Evolutionary conservation across 495 filamentous ascomycete species (phyloP).

Genomic region (Penicillium tannophilum): DNA sequence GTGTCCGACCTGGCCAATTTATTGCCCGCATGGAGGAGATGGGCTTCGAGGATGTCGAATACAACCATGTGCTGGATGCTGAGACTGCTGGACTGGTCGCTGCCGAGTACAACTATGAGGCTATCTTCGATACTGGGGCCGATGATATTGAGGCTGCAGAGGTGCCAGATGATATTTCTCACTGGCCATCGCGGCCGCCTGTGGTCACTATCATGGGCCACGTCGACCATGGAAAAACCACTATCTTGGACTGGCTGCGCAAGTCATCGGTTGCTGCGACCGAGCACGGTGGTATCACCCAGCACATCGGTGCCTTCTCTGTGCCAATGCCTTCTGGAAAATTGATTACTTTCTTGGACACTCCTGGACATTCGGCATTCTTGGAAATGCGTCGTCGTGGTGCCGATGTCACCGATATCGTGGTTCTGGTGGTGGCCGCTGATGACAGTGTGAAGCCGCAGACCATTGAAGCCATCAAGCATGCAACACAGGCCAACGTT

Average conservation of each 20-base stretch:
- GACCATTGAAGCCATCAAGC: slow-evolving; percentile 94
- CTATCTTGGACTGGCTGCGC: slow-evolving; percentile 89
- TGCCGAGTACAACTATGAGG: slow-evolving; percentile 90
- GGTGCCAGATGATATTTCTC: slow-evolving; percentile 66
- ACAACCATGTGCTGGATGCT: slow-evolving; percentile 81
- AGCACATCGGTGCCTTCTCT: slow-evolving; percentile 99
- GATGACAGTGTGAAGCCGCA: slow-evolving; percentile 98
- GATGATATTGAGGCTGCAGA: slow-evolving; percentile 76
- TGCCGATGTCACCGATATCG: slow-evolving; percentile 95
- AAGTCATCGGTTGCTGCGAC: slow-evolving; percentile 87
- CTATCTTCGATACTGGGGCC: slow-evolving; percentile 70
- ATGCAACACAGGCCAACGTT: slow-evolving; percentile 85
- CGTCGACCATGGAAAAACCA: slow-evolving; percentile 98
- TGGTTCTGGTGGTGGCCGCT: slow-evolving; percentile 93
- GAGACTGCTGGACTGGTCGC: slow-evolving; percentile 91
- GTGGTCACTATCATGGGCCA: slow-evolving; percentile 99
- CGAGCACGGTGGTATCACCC: slow-evolving; percentile 97
- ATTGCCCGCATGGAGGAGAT: slow-evolving; percentile 66
- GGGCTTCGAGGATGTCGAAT: slow-evolving; percentile 80
- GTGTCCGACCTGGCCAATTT: slow-evolving; percentile 72
- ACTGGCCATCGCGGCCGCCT: slow-evolving; percentile 75
- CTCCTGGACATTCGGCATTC: slow-evolving; percentile 95
- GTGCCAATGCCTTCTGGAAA: slow-evolving; percentile 84
- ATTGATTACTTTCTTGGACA: slow-evolving; percentile 94
- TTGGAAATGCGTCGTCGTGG: slow-evolving; percentile 93